Base-by-base conservation (phyloP, 106 monocot species). In the Allium fistulosum region DNA sequence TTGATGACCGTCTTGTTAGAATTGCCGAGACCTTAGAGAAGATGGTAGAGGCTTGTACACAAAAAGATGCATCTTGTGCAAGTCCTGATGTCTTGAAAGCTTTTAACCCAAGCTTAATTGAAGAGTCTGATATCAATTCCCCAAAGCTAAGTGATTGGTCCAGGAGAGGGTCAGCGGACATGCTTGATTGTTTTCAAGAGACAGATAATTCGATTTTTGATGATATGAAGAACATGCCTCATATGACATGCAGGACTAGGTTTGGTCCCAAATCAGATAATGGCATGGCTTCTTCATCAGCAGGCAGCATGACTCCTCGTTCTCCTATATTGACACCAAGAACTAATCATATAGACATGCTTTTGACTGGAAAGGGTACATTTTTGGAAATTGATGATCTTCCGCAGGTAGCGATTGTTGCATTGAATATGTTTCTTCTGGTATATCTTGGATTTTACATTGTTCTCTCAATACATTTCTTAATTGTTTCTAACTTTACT, bases 221-320 rank as follows among this genome's bases (percentile, higher is more conserved):
- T 51, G 92, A 97, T 50, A 63, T 97, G 64, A 97, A 92, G 77
- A 80, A 69, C 8, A 65, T 92, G 17, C 84, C 92, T 51, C 56
- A 68, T 4, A 97, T 97, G 82, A 92, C 92, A 58, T 97, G 97
- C 63, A 97, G 87, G 78, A 92, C 97, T 63, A 92, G 99, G 46
- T 92, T 99, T 83, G 99, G 93, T 56, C 90, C 81, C 47, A 99
- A 90, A 72, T 93, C 93, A 81, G 99, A 99, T 80, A 89, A 90
- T 18, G 90, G 89, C 58, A 90, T 99, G 89, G 79, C 87, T 45
- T 85, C 92, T 52, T 99, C 99, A 72, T 99, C 99, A 27, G 90
- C 93, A 69, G 97, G 93, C 6, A 93, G 92, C 69, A 79, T 99
- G 82, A 99, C 99, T 74, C 99, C 99, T 65, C 79, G 93, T 62